A percentile compares a stretch with the other conserved stretches of the same genome.
phyloP scores from a whole-genome alignment of 768 basidiomycete genomes.

The Lentinus brumalis region DNA sequence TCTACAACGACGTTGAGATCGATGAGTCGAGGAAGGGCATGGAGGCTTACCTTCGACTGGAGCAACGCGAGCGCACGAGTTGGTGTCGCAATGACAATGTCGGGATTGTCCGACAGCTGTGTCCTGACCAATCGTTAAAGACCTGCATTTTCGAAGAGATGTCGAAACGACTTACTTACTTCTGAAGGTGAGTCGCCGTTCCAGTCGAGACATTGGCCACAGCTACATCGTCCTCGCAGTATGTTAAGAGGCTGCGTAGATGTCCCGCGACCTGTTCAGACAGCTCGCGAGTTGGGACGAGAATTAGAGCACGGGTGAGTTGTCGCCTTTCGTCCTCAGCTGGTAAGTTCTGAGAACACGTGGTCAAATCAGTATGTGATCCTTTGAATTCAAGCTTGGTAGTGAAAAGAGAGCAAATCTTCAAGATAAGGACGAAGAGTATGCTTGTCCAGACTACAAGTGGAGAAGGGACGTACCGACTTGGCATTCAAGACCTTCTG shows the following conservation, averaged over 20 bases:
- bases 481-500: conserved; percentile 87
- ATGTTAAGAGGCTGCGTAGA: conserved; percentile 62
- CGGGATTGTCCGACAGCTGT: conserved; percentile 69
- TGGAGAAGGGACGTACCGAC: conserved; percentile 47
- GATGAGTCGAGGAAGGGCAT: not conserved
- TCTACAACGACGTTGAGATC: conserved; percentile 38
- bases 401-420: not conserved
- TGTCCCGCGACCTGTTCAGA: conserved; percentile 85
- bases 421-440: not conserved
- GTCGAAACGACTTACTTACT: conserved; percentile 42
- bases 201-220: conserved; percentile 80
- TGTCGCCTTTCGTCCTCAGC: conserved; percentile 31
- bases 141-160: not conserved
- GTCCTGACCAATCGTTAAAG: conserved; percentile 35
- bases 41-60: conserved; percentile 60
- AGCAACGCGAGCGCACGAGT: conserved; percentile 67
- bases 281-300: conserved; percentile 91
- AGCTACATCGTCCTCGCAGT: conserved; percentile 77
- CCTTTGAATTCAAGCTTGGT: not conserved
- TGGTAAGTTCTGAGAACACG: conserved; percentile 5
- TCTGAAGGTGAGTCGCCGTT: conserved; percentile 67
- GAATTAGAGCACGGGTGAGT: conserved; percentile 72
- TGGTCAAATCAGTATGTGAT: not conserved
- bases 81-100: conserved; percentile 80
- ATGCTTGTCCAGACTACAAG: not conserved